Conservation (phyloP, 495 filamentous ascomycete genomes). For the Usnea hakonensis region DNA sequence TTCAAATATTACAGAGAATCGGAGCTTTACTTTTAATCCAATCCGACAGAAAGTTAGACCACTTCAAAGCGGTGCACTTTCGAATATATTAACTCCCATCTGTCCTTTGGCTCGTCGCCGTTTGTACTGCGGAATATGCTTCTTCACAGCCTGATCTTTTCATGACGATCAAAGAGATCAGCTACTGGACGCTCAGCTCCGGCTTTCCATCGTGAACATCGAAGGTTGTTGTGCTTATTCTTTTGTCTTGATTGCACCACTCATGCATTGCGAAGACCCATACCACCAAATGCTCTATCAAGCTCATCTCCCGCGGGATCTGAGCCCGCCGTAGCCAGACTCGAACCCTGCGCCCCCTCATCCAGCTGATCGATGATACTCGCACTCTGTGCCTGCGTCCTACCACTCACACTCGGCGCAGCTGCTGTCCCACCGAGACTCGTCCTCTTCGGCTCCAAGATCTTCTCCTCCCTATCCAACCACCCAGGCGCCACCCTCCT, state of each 20-base stretch:
- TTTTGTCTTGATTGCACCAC: background rate
- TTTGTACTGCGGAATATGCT: background rate
- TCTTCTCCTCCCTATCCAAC: conserved; percentile 79
- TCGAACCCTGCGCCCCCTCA: conserved; percentile 33
- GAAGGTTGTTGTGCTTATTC: background rate
- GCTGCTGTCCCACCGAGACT: conserved; percentile 22
- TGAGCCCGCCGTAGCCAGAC: conserved; percentile 40
- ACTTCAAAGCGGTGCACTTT: no score
- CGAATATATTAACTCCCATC: background rate
- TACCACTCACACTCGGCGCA: conserved; percentile 16
- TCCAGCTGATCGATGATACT: conserved; percentile 43
- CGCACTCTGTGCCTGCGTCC: conserved; percentile 27
- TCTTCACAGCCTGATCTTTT: background rate
- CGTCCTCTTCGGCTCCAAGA: conserved; percentile 66
- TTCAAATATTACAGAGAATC: background rate
- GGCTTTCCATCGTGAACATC: background rate
- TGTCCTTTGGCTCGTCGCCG: background rate
- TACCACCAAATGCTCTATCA: conserved; percentile 78
- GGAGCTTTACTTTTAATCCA: background rate
- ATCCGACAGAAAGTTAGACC: background rate
- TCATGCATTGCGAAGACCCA: conserved; percentile 33
- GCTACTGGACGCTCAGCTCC: background rate
- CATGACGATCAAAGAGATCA: background rate
- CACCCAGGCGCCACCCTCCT: conserved; percentile 84
- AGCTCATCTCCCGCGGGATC: conserved; percentile 67